A percentile compares a stretch with the other conserved stretches of the same genome.
Conservation (phyloP, 2,329 filamentous ascomycete species). For the Aureobasidium sp. region DNA sequence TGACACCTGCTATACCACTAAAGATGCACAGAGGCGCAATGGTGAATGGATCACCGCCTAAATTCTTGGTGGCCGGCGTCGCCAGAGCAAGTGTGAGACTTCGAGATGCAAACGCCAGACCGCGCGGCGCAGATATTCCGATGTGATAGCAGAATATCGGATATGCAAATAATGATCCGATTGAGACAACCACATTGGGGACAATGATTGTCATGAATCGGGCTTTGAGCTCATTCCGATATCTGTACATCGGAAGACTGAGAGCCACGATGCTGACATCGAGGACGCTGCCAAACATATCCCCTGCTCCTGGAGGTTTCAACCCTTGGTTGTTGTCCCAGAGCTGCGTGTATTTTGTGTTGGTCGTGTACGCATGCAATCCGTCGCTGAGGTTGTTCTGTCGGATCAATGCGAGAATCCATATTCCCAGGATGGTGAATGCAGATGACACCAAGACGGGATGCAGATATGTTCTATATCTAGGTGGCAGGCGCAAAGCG, state of each 20-base stretch:
- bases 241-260: constrained; percentile 53
- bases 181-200: constrained; percentile 43
- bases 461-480: constrained; percentile 46
- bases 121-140: constrained; percentile 44
- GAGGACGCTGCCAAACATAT: constrained; percentile 46
- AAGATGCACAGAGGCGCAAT: constrained; percentile 50
- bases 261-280: constrained; percentile 52
- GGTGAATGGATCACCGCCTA: constrained; percentile 49
- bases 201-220: constrained; percentile 44
- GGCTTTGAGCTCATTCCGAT: constrained; percentile 44
- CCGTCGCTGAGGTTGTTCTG: constrained; percentile 33
- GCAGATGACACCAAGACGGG: constrained; percentile 50
- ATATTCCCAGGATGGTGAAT: constrained; percentile 44
- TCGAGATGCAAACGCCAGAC: constrained; percentile 47
- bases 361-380: constrained; percentile 43
- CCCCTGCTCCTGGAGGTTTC: constrained; percentile 44
- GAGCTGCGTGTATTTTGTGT: constrained; percentile 44
- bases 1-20: constrained; percentile 50
- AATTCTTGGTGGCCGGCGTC: constrained; percentile 46
- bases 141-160: constrained; percentile 46
- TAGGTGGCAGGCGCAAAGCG: constrained; percentile 40
- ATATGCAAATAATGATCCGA: constrained; percentile 49
- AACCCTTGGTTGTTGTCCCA: constrained; percentile 33
- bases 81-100: constrained; percentile 54
- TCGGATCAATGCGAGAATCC: constrained; percentile 41